Evolutionary conservation across 768 basidiomycete species (phyloP), one percentile per base, ranked within the genome.

Genomic region (Daedaleopsis sinensis): DNA sequence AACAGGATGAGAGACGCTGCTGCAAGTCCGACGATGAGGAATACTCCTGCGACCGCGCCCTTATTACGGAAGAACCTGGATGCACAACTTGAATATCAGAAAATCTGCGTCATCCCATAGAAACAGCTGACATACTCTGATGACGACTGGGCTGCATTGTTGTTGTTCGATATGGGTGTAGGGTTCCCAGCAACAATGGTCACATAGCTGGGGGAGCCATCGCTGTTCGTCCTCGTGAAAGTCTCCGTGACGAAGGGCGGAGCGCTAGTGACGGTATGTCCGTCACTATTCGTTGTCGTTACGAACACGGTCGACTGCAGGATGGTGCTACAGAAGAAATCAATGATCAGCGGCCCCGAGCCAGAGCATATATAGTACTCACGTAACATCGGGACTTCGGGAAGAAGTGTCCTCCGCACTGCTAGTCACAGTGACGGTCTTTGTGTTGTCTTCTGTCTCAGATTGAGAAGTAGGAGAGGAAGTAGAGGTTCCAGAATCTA

Each of bases 31-130:
- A 96, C 91, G 16, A 94, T 86, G 42, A 93, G 85, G 68, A 97
- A 98, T 9, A 94, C 91, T 48, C 92, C 96, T 1, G 90, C 90
- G 3, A 98, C 94, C 12, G 94, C 96, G 19, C 94, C 94, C 23
- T 89, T 91, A 71, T 96, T 92, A 52, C 73, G 73, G 75, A 96
- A 96, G 78, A 97, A 98, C 58, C 91, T 93, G 65, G 15, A 39
- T 8, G n/a, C 44, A 59, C 18, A 39, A 24, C 27, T 38, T 15
- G 61, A n/a, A 36, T 43, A 21, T 15, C 46, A 19, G 36, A 24
- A 36, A 27, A 7, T 3, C 27, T 59, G 61, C 10, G 42, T 9
- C 37, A 36, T 18, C 9, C 21, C 27, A 16, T 5, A 15, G 61
- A 38, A 23, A 74, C 15, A 19, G 13, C 12, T 21, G 27, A 65